Conservation (phyloP, 441 rosid species). For the Heliophila coronopifolia region DNA sequence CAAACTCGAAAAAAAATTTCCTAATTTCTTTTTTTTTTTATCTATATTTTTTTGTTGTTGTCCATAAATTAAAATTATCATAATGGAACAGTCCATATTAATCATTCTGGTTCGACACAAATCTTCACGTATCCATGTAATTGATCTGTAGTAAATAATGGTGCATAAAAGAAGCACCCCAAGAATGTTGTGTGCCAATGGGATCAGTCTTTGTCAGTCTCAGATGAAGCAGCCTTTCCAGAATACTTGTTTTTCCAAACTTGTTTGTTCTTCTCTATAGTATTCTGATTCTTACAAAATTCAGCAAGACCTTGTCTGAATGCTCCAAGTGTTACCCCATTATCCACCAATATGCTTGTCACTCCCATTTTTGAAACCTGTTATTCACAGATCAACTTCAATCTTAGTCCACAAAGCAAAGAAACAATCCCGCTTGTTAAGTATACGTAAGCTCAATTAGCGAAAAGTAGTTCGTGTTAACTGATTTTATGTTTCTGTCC, state of each 20-base stretch:
- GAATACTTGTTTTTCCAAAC: conserved; percentile 55
- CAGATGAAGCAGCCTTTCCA: conserved; percentile 43
- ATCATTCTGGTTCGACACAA: conserved; percentile 19
- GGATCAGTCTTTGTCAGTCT: conserved; percentile 33
- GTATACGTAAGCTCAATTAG: neutral
- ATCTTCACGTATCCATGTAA: neutral
- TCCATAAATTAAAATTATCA: no score
- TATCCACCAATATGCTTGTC: conserved; percentile 59
- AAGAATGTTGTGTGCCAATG: neutral
- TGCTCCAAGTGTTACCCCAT: conserved; percentile 72
- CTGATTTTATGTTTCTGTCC: conserved; percentile 68
- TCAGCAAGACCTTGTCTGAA: conserved; percentile 56
- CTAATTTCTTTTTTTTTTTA: no score
- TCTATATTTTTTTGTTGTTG: no score
- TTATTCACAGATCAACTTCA: neutral
- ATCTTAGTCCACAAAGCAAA: neutral
- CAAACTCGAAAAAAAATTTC: no score
- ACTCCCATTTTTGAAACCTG: conserved; percentile 90
- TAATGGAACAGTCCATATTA: no score
- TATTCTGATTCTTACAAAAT: conserved; percentile 44
- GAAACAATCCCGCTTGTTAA: neutral
- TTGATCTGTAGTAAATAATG: neutral
- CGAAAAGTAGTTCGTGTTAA: conserved; percentile 23
- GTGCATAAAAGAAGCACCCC: neutral
- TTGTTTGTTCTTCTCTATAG: conserved; percentile 55